Evolutionary conservation across 371 early-diverging fungal species (phyloP), one percentile per base, ranked within the genome.

Genomic region (Dinochytrium kinnereticum): DNA sequence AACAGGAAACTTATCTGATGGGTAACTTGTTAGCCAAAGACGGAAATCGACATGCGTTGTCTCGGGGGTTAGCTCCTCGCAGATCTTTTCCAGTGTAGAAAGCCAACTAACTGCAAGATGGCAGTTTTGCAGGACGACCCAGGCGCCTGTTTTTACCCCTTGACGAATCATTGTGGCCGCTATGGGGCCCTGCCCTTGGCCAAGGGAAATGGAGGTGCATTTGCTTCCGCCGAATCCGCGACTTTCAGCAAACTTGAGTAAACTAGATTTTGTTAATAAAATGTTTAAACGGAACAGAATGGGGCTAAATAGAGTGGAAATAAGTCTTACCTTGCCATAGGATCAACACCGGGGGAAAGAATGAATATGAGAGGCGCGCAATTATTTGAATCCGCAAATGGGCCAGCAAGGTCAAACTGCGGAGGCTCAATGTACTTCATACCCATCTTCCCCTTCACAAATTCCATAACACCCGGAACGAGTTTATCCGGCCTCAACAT

Each of bases 41-140:
- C 89, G 75, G 76, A 88, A 88, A 2, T 88, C 88, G 7, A 38
- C 64, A 70, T 88, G 79, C 13, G 85, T 85, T 13, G 78, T 78
- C 28, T 87, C 86, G 5, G 88, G 85, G 5, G 80, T 77, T 31
- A 88, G 75, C 64, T 88, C 89, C 68, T 88, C 89, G 71, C 85
- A 84, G 24, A 88, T 86, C 70, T 88, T 88, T 79, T 88, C 89
- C 15, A 88, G 78, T 7, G 82, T 76, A 7, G 86, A 76, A 39
- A 88, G 80, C 89, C 89, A 88, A 0, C 79, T 78, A 0, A 87
- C 86, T 1, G 89, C 89, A 44, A 88, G 70, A 71, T 88, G 89
- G 77, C 89, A 88, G 77, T 88, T 88, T 78, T 88, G 89, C 19
- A 88, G 78, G 15, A 88, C 85, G 7, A 88, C 88, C 89, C 89